Percentiles rank a stretch among this genome's conserved stretches.
These are phyloP conservation scores for Chaetomium sp. DNA, from an alignment of 2,329 filamentous ascomycete species.

Conservation along the genomic window DNA sequence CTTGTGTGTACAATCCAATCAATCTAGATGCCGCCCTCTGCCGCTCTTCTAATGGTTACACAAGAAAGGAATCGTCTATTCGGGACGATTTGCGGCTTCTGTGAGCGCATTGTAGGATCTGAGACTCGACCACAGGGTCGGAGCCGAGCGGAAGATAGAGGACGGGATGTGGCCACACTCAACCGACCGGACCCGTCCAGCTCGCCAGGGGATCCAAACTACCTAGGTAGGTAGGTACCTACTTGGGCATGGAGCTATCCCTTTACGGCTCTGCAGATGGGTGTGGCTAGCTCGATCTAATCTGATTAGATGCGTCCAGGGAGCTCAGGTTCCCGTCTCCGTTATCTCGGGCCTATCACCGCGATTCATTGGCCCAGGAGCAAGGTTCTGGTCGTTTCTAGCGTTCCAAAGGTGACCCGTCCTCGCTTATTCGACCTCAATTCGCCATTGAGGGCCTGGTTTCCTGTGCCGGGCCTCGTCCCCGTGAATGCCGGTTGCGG, in stretches of 20 bases:
- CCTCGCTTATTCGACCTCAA: not conserved
- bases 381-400: not conserved
- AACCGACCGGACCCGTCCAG: not conserved
- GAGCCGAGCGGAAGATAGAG: slow-evolving; percentile 11
- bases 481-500: not conserved
- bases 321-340: no score
- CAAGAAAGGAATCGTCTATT: not conserved
- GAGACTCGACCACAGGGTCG: slow-evolving; percentile 13
- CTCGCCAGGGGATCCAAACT: not conserved
- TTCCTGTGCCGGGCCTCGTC: not conserved
- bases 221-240: not conserved
- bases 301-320: slow-evolving; percentile 32
- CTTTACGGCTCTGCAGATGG: not conserved
- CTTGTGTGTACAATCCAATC: no score
- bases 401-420: not conserved
- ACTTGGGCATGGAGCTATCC: no score
- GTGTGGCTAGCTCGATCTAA: slow-evolving; percentile 19
- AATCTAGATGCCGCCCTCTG: not conserved
- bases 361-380: not conserved
- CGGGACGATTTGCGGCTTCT: not conserved
- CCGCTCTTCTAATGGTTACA: not conserved
- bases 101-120: not conserved
- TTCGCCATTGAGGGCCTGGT: not conserved
- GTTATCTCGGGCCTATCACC: not conserved
- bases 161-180: not conserved